These are phyloP conservation scores for Westerdykella aurantiaca DNA, from an alignment of 2,329 filamentous ascomycete species.

Conservation along the genomic window DNA sequence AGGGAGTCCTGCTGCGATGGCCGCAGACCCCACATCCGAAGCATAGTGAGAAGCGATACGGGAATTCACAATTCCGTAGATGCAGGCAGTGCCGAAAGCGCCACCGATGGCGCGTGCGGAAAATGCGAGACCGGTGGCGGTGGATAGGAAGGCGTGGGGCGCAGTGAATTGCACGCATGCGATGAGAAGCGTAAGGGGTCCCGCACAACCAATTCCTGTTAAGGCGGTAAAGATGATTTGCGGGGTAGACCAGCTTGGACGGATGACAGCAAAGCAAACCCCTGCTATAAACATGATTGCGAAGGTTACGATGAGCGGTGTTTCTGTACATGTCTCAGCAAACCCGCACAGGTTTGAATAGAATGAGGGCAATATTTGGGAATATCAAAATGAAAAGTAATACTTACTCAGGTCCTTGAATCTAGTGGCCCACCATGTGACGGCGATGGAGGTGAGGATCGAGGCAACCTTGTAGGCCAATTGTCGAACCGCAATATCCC, in stretches of 20 bases:
- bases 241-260: slow-evolving; percentile 17
- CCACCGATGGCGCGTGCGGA: slow-evolving; percentile 30
- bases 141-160: slow-evolving; percentile 26
- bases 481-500: slow-evolving; percentile 27
- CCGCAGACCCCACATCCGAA: slow-evolving; percentile 16
- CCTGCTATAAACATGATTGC: slow-evolving; percentile 23
- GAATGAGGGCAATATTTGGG: too few species aligned
- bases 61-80: slow-evolving; percentile 25
- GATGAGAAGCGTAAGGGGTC: slow-evolving; percentile 28
- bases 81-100: slow-evolving; percentile 28
- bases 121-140: slow-evolving; percentile 30
- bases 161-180: slow-evolving; percentile 29
- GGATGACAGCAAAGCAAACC: slow-evolving; percentile 23
- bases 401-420: slow-evolving; percentile 25
- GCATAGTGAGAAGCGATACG: slow-evolving; percentile 18
- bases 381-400: too few species aligned
- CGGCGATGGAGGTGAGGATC: slow-evolving; percentile 14
- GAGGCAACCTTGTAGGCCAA: slow-evolving; percentile 24
- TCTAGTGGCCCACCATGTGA: slow-evolving; percentile 24
- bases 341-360: not conserved
- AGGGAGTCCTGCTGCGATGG: slow-evolving; percentile 19
- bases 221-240: slow-evolving; percentile 26
- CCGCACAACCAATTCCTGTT: slow-evolving; percentile 23
- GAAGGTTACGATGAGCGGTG: slow-evolving; percentile 23
- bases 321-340: slow-evolving; percentile 8